Conservation (phyloP, 257 asterid species). For the Capsicum rhomboideum region DNA sequence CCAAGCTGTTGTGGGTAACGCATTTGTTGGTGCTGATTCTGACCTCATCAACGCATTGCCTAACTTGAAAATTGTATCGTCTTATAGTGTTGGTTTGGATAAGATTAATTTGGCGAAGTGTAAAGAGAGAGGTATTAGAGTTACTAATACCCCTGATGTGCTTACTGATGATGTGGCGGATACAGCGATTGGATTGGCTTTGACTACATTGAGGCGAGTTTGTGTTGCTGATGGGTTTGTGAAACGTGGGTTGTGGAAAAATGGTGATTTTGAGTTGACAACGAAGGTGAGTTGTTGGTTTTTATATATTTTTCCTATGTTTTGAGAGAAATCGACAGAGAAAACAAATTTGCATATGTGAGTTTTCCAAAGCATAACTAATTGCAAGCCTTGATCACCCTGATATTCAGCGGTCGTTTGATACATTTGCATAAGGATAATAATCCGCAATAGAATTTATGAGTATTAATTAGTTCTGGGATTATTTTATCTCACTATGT, state of each 20-base stretch:
- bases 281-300: conserved; percentile 30
- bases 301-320: not conserved
- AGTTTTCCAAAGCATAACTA: not conserved
- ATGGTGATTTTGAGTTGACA: conserved; percentile 32
- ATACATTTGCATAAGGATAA: too few relatives aligned
- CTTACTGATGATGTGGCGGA: conserved; percentile 78
- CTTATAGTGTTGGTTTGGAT: conserved; percentile 67
- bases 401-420: too few relatives aligned
- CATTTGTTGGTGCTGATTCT: conserved; percentile 52
- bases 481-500: too few relatives aligned
- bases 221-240: conserved; percentile 45
- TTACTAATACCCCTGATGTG: conserved; percentile 85
- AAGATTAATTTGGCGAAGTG: conserved; percentile 61
- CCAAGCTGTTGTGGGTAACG: conserved; percentile 50
- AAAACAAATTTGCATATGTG: not conserved
- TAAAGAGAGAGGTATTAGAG: conserved; percentile 56
- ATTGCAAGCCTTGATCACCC: not conserved
- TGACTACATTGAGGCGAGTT: conserved; percentile 44
- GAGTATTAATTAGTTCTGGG: too few relatives aligned
- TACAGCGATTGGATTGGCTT: conserved; percentile 41
- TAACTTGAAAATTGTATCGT: conserved; percentile 57
- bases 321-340: not conserved
- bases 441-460: too few relatives aligned
- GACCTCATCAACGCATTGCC: conserved; percentile 51
- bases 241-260: conserved; percentile 42